Evolutionary conservation across 2,329 filamentous ascomycete species (phyloP).

Genomic region (Lecanicillium sp.): DNA sequence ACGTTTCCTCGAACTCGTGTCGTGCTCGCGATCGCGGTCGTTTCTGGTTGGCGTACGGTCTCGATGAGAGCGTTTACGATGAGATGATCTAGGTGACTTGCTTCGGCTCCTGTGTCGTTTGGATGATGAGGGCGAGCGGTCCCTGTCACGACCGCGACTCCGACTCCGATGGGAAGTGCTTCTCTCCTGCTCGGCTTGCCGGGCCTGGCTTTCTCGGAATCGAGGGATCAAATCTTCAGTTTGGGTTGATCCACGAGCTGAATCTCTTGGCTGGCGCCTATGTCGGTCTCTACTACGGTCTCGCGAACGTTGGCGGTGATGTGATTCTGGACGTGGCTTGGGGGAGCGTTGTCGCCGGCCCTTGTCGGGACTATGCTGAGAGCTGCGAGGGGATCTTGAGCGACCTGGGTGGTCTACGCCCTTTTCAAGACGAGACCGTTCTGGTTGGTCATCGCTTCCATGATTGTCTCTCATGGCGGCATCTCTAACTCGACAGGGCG

Average conservation of each 20-base stretch:
- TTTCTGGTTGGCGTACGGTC: slow-evolving; percentile 29
- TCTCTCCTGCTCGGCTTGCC: slow-evolving; percentile 20
- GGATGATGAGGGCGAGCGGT: slow-evolving; percentile 27
- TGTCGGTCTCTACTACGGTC: slow-evolving; percentile 28
- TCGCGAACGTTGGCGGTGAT: slow-evolving; percentile 28
- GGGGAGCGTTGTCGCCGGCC: slow-evolving; percentile 23
- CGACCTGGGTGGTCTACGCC: slow-evolving; percentile 23
- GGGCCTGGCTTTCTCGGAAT: slow-evolving; percentile 24
- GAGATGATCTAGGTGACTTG: slow-evolving; percentile 26
- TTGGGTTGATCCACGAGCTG: slow-evolving; percentile 19
- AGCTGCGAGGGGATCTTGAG: slow-evolving; percentile 22
- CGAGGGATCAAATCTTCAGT: slow-evolving; percentile 29
- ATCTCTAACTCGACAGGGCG: slow-evolving; percentile 26
- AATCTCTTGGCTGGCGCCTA: slow-evolving; percentile 17
- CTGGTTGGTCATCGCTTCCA: slow-evolving; percentile 27
- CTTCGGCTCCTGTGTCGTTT: slow-evolving; percentile 36
- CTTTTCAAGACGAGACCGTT: slow-evolving; percentile 27
- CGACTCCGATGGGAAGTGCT: slow-evolving; percentile 25
- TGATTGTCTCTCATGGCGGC: slow-evolving; percentile 32
- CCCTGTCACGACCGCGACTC: slow-evolving; percentile 22
- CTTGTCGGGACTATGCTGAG: slow-evolving; percentile 20
- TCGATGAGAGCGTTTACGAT: slow-evolving; percentile 31
- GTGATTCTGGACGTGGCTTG: slow-evolving; percentile 23
- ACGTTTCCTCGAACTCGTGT: slow-evolving; percentile 22
- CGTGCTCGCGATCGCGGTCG: slow-evolving; percentile 30